Evolutionary conservation across 257 asterid genomes (phyloP), one percentile per base, ranked within the genome.

Genomic region (Cruciata laevipes): DNA sequence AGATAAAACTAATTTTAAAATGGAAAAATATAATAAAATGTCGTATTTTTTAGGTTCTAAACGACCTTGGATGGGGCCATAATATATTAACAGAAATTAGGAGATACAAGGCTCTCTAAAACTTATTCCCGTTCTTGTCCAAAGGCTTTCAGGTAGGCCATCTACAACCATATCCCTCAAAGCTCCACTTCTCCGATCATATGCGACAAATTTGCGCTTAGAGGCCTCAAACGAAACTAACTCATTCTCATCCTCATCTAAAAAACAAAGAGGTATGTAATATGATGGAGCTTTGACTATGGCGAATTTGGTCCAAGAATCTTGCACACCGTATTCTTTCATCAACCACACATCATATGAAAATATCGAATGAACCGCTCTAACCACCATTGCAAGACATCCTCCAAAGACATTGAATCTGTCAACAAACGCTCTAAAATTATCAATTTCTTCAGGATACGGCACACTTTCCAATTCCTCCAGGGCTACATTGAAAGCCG

Each of bases 221-320:
- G 12, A 2, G 3, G 18, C 18, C 53, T 4, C 20, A 14, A 13
- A 0, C 20, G 20, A 47, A 47, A 16, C 53, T 4, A 47, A 1
- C 53, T 47, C 53, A 47, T 16, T 47, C 53, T 47, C 53, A 47
- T 47, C 53, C 7, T 47, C 21, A 0, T 4, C 20, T 16, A 8
- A 14, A 5, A 47, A 16, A 16, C 53, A 47, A 16, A 47, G 6
- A 3, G 53, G 53, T n/a, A 2, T 16, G 7, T 13, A 13, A 13
- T 2, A 0, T 0, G 0, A 0, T 0, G n/a, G n/a, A 44, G 0
- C 21, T 0, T 5, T 7, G 5, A 9, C 11, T 0, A 47, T 4
- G 20, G 53, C 4, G 11, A 47, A 0, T 16, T 47, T 47, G 20
- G 53, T 47, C 53, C 53, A 47, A 47, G 20, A 47, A 14, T 47